Base-by-base conservation (phyloP, 202 grass and related monocot genomes). In the Carex arenaria region DNA sequence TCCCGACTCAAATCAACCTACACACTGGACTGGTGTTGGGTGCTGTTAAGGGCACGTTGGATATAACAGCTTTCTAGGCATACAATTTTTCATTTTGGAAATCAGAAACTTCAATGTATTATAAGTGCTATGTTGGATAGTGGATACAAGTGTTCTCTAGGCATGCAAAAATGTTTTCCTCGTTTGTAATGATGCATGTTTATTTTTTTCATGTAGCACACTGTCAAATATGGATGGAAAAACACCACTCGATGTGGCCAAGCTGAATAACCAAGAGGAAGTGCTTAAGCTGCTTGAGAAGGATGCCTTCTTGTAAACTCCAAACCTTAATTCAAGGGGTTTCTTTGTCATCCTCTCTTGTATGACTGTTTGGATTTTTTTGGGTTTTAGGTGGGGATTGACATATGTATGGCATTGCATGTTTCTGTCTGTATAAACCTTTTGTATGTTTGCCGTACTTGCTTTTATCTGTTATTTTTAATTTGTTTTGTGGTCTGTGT, bases 201-300 rank as follows among this genome's bases (percentile, higher is more conserved):
- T 73, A 45, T 32, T 66, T 78, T 69, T 47, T 47, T 13, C 18
- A 12, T 74, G 61, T 87, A 98, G 95, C 47, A 98, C 95, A 14
- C 84, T 91, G 68, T 87, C 92, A 80, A 98, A 98, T 86, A 65
- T 93, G 87, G 95, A 98, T n/a, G 95, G 95, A 56, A 98, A 98
- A 67, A 94, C 92, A 15, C 92, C 95, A 23, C 92, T 93, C 10
- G 95, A 98, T 3, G 95, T 98, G 9, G 92, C 95, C 30, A 98
- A 87, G 87, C 90, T 98, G 79, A 98, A 98, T 80, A 91, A 93
- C 68, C 95, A 98, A 87, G 87, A 91, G 0, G 95, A 98, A 69
- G 95, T 91, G 22, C 86, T 98, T 36, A 94, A 89, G 87, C 68
- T 97, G 69, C 90, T 97, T 32, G 95, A 94, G 84, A 94, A 91